Evolutionary conservation across 2,329 filamentous ascomycete species (phyloP).

Genomic region (Lachnellula occidentalis): DNA sequence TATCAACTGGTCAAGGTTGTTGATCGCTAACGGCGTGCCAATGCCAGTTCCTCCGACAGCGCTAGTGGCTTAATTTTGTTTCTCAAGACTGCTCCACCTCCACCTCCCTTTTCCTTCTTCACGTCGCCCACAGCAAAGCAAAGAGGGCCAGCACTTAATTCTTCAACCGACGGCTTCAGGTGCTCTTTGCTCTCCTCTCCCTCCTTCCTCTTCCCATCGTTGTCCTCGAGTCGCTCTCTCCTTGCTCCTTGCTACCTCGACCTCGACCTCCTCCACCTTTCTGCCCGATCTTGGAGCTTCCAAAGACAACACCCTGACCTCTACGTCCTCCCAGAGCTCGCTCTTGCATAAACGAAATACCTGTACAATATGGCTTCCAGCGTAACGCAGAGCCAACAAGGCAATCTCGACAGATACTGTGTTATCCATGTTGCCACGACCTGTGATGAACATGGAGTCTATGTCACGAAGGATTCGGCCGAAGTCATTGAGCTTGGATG

Average conservation of each 20-base stretch:
- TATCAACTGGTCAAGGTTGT: no score
- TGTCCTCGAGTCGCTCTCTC: conserved; percentile 38
- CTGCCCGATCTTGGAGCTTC: conserved; percentile 68
- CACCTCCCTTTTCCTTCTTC: conserved; percentile 12
- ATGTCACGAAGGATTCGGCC: conserved; percentile 98
- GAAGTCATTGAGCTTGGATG: conserved; percentile 99
- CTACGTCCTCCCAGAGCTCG: conserved; percentile 49
- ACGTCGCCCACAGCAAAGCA: conserved; percentile 7
- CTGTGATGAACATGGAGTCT: conserved; percentile 98
- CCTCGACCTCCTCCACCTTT: conserved; percentile 55
- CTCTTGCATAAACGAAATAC: conserved; percentile 66
- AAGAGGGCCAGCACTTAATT: conserved; percentile 11
- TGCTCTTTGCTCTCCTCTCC: conserved; percentile 26
- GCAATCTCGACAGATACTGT: conserved; percentile 89
- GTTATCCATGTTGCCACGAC: conserved; percentile 98
- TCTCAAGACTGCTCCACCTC: conserved; percentile 5
- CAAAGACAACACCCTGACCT: conserved; percentile 52
- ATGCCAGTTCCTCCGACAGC: background rate
- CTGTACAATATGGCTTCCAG: conserved; percentile 58
- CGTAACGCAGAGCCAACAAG: conserved; percentile 45
- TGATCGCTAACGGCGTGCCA: no score
- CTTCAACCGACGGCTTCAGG: background rate
- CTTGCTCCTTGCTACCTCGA: conserved; percentile 47
- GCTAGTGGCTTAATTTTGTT: conserved; percentile 2
- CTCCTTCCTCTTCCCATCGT: conserved; percentile 2